Conservation (phyloP, 2,329 filamentous ascomycete species). For the Leptodontidium sp. region DNA sequence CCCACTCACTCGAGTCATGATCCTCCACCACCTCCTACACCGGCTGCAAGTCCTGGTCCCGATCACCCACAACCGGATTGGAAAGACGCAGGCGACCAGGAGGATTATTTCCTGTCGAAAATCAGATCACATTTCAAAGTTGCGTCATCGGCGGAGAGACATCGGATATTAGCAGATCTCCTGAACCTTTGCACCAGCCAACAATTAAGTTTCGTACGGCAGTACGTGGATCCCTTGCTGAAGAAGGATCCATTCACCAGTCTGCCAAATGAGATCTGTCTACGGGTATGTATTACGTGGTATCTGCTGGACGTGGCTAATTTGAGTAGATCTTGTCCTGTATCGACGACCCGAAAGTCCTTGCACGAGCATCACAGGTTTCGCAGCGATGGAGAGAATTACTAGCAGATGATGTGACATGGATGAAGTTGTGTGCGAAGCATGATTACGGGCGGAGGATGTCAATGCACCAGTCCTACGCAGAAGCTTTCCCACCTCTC, state of each 20-base stretch:
- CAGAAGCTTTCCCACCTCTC: slow-evolving; percentile 34
- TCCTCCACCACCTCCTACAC: slow-evolving; percentile 70
- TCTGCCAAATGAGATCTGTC: slow-evolving; percentile 90
- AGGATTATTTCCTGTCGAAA: slow-evolving; percentile 83
- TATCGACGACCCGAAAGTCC: slow-evolving; percentile 93
- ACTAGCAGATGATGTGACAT: slow-evolving; percentile 94
- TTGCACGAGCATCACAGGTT: slow-evolving; percentile 95
- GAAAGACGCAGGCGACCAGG: slow-evolving; percentile 79
- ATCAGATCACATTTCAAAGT: slow-evolving; percentile 82
- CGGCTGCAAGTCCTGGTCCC: slow-evolving; percentile 70
- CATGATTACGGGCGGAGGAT: slow-evolving; percentile 80
- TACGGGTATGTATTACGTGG: slow-evolving; percentile 69
- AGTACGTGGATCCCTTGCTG: slow-evolving; percentile 90
- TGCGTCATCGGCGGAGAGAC: slow-evolving; percentile 77
- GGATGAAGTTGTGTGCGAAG: slow-evolving; percentile 97
- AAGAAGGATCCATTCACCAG: slow-evolving; percentile 97
- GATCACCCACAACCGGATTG: slow-evolving; percentile 72
- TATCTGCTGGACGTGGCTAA: slow-evolving; percentile 25
- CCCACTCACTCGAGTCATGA: slow-evolving; percentile 48
- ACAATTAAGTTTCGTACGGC: slow-evolving; percentile 93
- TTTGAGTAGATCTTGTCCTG: slow-evolving; percentile 82
- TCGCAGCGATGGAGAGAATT: slow-evolving; percentile 93
- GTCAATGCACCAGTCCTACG: slow-evolving; percentile 49
- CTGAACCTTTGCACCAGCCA: slow-evolving; percentile 95
- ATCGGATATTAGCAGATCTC: slow-evolving; percentile 84